These are phyloP conservation scores for Cenchrus purpureus DNA, from an alignment of 176 grass and related monocot genomes.

Conservation along the genomic window DNA sequence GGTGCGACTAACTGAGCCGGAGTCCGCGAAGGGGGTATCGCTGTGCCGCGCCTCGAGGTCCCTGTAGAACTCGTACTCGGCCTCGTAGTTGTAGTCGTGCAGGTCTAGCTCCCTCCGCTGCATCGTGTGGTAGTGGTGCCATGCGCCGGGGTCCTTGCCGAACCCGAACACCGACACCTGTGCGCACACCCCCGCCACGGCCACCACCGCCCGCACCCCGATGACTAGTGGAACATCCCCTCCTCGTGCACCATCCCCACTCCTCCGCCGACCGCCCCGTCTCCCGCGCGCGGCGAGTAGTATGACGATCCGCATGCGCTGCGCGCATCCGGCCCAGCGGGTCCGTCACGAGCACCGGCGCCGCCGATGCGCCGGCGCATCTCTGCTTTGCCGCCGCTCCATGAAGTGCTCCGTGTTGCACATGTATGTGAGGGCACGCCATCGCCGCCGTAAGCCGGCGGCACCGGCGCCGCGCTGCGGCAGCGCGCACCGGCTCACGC, in stretches of 20 bases:
- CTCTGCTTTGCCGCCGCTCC: neutral
- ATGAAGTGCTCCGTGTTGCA: slow-evolving; percentile 56
- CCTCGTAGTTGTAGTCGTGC: slow-evolving; percentile 70
- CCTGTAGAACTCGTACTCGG: slow-evolving; percentile 83
- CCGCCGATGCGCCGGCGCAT: neutral
- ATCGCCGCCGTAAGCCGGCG: no score
- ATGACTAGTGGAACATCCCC: slow-evolving; percentile 51
- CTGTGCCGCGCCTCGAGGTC: slow-evolving; percentile 58
- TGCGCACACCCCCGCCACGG: slow-evolving; percentile 63
- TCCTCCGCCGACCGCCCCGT: slow-evolving; percentile 48
- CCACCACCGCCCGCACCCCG: slow-evolving; percentile 78
- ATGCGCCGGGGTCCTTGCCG: slow-evolving; percentile 59
- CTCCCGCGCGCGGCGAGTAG: slow-evolving; percentile 65
- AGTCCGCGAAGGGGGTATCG: slow-evolving; percentile 46
- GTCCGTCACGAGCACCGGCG: slow-evolving; percentile 71
- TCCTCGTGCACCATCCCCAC: slow-evolving; percentile 67
- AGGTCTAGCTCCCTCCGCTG: slow-evolving; percentile 73
- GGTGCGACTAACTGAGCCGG: slow-evolving; percentile 11
- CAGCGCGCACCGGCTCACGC: slow-evolving; percentile 70
- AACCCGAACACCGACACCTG: slow-evolving; percentile 73
- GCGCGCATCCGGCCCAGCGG: slow-evolving; percentile 63
- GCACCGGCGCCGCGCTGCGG: no score
- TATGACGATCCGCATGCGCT: slow-evolving; percentile 68
- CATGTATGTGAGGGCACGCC: slow-evolving; percentile 48
- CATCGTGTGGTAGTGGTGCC: slow-evolving; percentile 88